Evolutionary conservation across 257 asterid species (phyloP).

Genomic region (Plectranthus barbatus): DNA sequence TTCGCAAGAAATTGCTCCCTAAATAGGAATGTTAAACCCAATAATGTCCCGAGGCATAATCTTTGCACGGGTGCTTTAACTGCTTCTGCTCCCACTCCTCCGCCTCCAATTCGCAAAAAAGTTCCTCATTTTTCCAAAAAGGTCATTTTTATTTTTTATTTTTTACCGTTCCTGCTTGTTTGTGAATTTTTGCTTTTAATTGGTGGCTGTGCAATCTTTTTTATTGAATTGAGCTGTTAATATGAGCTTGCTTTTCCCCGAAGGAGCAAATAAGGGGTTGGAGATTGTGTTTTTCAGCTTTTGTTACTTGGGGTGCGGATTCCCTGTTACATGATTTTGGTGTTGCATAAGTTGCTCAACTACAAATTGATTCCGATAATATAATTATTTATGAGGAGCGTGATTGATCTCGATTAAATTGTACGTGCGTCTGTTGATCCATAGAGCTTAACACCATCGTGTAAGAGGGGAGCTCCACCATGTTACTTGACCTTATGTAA

Average conservation of each 20-base stretch:
- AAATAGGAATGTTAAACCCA: constrained; percentile 14
- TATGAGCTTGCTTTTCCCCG: neutral
- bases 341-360: too few relatives aligned
- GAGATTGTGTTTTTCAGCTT: neutral
- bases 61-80: constrained; percentile 23
- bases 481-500: neutral
- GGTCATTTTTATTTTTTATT: constrained; percentile 18
- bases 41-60: constrained; percentile 7
- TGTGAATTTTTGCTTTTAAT: neutral
- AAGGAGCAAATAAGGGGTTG: neutral
- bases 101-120: constrained; percentile 27
- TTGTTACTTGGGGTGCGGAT: too few relatives aligned
- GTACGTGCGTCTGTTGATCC: too few relatives aligned
- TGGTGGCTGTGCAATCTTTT: neutral
- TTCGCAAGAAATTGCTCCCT: constrained; percentile 19
- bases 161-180: neutral
- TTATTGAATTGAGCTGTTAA: neutral
- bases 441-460: too few relatives aligned
- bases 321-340: too few relatives aligned
- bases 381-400: too few relatives aligned
- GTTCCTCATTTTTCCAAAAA: constrained; percentile 40
- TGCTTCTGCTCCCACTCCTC: constrained; percentile 16
- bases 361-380: too few relatives aligned
- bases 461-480: too few relatives aligned
- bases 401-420: too few relatives aligned